These are phyloP conservation scores for Botryotinia globosa DNA, from an alignment of 2,329 filamentous ascomycete genomes.

Conservation along the genomic window DNA sequence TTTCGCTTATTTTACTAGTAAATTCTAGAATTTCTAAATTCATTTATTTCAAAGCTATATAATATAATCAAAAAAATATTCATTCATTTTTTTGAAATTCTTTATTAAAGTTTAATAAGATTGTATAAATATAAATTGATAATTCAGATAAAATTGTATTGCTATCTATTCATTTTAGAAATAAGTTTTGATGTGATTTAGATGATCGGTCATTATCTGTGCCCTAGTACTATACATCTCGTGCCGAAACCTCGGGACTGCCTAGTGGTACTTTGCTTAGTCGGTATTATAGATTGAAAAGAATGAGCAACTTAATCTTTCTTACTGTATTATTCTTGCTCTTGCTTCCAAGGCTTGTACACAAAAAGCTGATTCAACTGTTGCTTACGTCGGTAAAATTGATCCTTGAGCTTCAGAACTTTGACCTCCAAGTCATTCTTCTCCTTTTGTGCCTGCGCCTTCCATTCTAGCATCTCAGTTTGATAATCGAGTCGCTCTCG, in stretches of 20 bases:
- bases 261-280: neutral
- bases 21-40: too few relatives aligned
- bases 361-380: rapidly evolving
- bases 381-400: too few relatives aligned
- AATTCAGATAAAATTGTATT: too few relatives aligned
- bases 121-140: too few relatives aligned
- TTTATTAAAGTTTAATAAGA: too few relatives aligned
- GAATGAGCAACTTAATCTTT: neutral
- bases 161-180: too few relatives aligned
- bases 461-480: neutral
- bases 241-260: neutral
- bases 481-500: neutral
- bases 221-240: neutral
- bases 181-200: too few relatives aligned
- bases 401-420: neutral
- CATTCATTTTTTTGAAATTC: too few relatives aligned
- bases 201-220: too few relatives aligned
- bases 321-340: neutral
- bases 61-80: too few relatives aligned
- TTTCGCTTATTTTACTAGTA: too few relatives aligned
- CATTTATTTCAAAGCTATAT: too few relatives aligned
- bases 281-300: neutral
- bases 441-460: neutral
- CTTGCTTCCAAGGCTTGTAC: neutral
- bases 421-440: neutral